Base-by-base conservation (phyloP, 768 basidiomycete genomes). In the Mycena filopes region DNA sequence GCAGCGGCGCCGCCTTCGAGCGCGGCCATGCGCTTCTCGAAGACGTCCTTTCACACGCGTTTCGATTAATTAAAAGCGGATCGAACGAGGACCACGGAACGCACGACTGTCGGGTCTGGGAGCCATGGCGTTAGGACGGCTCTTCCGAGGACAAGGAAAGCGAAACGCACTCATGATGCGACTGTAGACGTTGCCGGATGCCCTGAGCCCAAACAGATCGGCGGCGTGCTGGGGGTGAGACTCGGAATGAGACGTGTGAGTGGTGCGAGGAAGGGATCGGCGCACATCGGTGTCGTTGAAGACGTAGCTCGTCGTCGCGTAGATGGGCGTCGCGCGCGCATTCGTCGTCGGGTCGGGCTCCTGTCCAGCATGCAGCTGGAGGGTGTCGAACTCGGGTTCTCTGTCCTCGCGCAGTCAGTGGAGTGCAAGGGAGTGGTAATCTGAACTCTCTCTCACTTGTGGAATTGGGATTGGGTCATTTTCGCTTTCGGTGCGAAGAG, bases 1-100 rank as follows among this genome's bases (percentile, higher is more conserved):
- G 93, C 93, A 1, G 91, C 92, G 2, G 80, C 81, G 26, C 93
- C 93, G 13, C 91, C 90, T 75, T 95, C 93, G n/a, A 94, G 82
- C 0, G 90, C 90, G 5, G 91, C 89, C 28, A 94, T 88, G 9
- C 93, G 87, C 60, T 89, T 84, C 75, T 94, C 93, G 68, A 95
- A 93, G 1, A 93, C 89, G 59, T 88, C 89, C 90, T 91, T 68
- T 13, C 47, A 40, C 38, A 33, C 29, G 21, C 23, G 13, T 28
- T 33, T 55, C 36, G 29, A 23, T 23, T 41, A 43, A 54, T 45
- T 11, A 43, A 21, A 13, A 49, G 20, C 36, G 7, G 1, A 13
- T 21, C n/a, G 18, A 43, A 55, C 53, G 33, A 59, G n/a, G 28
- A 33, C 4, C 28, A 33, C 12, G 47, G n/a, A 31, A 46, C 42